A percentile compares a stretch with the other conserved stretches of the same genome.
Conservation (phyloP, 2,329 filamentous ascomycete genomes). For the Colletotrichum eremochloae region DNA sequence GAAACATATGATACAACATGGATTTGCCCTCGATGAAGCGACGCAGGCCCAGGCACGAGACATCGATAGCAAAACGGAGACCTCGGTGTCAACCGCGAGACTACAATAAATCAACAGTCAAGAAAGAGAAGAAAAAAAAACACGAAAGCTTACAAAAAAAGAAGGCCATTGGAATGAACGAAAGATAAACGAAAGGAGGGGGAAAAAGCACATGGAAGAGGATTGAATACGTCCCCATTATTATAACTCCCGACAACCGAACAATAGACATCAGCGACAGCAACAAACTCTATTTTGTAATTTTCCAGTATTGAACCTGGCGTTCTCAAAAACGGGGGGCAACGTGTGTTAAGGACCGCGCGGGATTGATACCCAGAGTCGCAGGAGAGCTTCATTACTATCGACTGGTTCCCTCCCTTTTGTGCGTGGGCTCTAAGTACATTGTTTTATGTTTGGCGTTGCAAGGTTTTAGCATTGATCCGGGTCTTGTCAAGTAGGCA, state of each 20-base stretch:
- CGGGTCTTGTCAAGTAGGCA: constrained; percentile 15
- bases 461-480: background rate
- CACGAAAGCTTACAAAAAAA: background rate
- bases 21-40: constrained; percentile 33
- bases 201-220: background rate
- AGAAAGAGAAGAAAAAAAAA: constrained; percentile 3
- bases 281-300: constrained; percentile 20
- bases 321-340: constrained; percentile 18
- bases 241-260: background rate
- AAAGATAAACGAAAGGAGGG: constrained; percentile 16
- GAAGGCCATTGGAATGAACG: constrained; percentile 19
- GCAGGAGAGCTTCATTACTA: constrained; percentile 23
- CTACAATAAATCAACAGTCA: constrained; percentile 21
- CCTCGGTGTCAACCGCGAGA: constrained; percentile 34
- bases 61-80: constrained; percentile 24
- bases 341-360: constrained; percentile 4
- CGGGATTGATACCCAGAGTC: constrained; percentile 42
- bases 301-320: constrained; percentile 12
- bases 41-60: constrained; percentile 25
- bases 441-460: constrained; percentile 26
- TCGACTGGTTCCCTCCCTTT: background rate
- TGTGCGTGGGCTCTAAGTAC: constrained; percentile 1
- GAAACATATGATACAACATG: constrained; percentile 36
- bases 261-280: constrained; percentile 32
- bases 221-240: background rate